Conservation (phyloP, 345 rosid species). For the Salix brachista region DNA sequence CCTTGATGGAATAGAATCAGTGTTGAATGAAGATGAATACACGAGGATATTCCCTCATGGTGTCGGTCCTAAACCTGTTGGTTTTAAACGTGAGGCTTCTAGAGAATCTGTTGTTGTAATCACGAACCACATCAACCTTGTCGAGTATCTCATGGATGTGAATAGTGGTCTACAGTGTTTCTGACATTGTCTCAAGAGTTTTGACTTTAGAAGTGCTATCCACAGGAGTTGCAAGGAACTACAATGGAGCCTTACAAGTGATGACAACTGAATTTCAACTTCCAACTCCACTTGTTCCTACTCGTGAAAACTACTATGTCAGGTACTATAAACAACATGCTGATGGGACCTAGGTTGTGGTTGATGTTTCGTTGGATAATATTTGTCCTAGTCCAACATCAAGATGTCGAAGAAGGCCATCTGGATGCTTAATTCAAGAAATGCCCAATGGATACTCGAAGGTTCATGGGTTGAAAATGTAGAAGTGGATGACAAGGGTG, state of each 20-base stretch:
- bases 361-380: constrained; percentile 82
- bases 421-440: constrained; percentile 84
- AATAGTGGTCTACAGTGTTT: constrained; percentile 69
- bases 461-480: constrained; percentile 95
- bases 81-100: constrained; percentile 72
- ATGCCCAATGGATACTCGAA: constrained; percentile 71
- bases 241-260: constrained; percentile 74
- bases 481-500: constrained; percentile 74
- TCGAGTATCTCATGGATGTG: constrained; percentile 77
- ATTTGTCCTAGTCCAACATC: constrained; percentile 43
- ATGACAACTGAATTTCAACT: constrained; percentile 82
- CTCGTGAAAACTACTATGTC: constrained; percentile 63
- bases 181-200: constrained; percentile 67
- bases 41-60: constrained; percentile 46
- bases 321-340: constrained; percentile 74
- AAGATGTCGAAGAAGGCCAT: constrained; percentile 72
- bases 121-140: constrained; percentile 61
- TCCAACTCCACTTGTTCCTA: constrained; percentile 73
- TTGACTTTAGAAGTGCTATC: constrained; percentile 55
- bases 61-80: constrained; percentile 56
- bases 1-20: constrained; percentile 36
- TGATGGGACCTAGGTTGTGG: constrained; percentile 87
- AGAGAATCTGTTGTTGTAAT: constrained; percentile 55
- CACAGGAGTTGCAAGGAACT: constrained; percentile 62
- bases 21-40: constrained; percentile 69